phyloP scores from a whole-genome alignment of 1,139 yeast species.

The Diutina ranongensis region DNA sequence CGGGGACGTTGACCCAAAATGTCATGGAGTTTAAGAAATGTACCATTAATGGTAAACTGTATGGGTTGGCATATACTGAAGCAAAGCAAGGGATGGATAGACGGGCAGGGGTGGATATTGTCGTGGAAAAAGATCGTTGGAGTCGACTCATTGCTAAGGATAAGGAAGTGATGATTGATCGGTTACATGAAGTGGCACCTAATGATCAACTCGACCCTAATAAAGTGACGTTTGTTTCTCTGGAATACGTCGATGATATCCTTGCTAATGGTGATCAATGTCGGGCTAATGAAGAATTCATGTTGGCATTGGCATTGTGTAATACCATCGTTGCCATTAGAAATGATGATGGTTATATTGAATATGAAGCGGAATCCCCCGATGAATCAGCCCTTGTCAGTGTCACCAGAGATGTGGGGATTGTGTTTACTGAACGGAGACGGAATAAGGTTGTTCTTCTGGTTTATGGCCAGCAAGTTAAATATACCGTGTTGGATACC shows the following conservation, averaged over 20 bases:
- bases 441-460: constrained; percentile 60
- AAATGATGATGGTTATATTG: constrained; percentile 11
- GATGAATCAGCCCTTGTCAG: constrained; percentile 95
- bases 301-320: constrained; percentile 82
- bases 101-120: constrained; percentile 73
- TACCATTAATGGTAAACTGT: constrained; percentile 75
- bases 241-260: constrained; percentile 37
- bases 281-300: constrained; percentile 58
- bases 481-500: constrained; percentile 64
- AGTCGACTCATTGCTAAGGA: constrained; percentile 50
- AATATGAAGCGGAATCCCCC: constrained; percentile 90
- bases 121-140: constrained; percentile 57
- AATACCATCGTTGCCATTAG: constrained; percentile 75
- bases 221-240: constrained; percentile 69
- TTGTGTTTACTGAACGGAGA: constrained; percentile 64
- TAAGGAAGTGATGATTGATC: constrained; percentile 50
- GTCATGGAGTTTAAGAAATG: constrained; percentile 96
- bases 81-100: constrained; percentile 89
- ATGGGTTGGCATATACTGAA: constrained; percentile 93
- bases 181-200: constrained; percentile 32
- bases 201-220: constrained; percentile 55
- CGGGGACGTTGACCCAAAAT: constrained; percentile 94
- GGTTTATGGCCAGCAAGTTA: constrained; percentile 61
- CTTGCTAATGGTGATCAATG: constrained; percentile 48
- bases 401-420: constrained; percentile 89